Evolutionary conservation across 2,329 filamentous ascomycete species (phyloP).

Genomic region (Pyricularia grisea): DNA sequence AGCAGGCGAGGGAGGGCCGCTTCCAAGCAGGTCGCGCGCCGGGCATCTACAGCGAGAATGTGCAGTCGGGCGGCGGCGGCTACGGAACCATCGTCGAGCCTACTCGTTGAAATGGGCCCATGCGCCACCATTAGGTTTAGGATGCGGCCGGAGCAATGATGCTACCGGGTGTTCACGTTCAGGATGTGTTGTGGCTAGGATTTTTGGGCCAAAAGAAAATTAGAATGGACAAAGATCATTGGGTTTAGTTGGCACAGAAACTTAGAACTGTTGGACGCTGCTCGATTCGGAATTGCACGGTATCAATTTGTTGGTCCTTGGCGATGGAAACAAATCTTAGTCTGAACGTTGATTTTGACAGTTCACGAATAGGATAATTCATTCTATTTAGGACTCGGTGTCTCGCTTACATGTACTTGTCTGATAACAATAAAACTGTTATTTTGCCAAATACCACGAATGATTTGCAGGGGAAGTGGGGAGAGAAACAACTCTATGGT

Average conservation of each 20-base stretch:
- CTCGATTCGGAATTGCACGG: neutral
- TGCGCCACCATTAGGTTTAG: conserved; percentile 10
- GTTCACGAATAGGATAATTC: neutral
- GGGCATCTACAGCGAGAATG: conserved; percentile 61
- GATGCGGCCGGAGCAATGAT: neutral
- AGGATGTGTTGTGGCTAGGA: neutral
- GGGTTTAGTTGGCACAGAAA: neutral
- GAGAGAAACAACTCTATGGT: too few relatives aligned
- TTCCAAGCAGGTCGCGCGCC: conserved; percentile 47
- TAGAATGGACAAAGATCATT: neutral
- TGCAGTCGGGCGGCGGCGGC: conserved; percentile 63
- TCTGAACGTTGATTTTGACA: neutral
- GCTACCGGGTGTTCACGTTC: neutral
- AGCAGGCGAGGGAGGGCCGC: conserved; percentile 50
- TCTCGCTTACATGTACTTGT: neutral
- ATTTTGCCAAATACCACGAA: neutral
- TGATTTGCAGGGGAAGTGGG: neutral
- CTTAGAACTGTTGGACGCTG: neutral
- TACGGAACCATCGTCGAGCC: conserved; percentile 41
- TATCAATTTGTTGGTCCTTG: neutral
- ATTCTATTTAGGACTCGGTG: neutral
- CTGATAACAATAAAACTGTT: neutral
- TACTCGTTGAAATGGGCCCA: neutral
- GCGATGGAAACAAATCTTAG: neutral
- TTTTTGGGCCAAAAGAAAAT: neutral